Evolutionary conservation across 495 filamentous ascomycete genomes (phyloP).

Genomic region (Aspergillus campestris): DNA sequence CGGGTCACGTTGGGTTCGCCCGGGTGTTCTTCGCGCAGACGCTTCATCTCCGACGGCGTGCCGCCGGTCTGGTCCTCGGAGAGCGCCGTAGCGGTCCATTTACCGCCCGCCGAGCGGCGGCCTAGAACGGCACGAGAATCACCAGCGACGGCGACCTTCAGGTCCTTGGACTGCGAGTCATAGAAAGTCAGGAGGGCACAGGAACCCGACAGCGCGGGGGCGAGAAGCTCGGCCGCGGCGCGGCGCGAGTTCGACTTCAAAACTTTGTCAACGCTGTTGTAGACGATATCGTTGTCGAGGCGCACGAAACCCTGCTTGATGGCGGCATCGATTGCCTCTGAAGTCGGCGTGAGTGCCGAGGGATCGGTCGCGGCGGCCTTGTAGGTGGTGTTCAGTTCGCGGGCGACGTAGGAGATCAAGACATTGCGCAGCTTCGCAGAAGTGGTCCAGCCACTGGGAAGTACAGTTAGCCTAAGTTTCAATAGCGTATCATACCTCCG

Average conservation of each 20-base stretch:
- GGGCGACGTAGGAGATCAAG: conserved; percentile 82
- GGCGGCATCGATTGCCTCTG: conserved; percentile 74
- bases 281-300: conserved; percentile 86
- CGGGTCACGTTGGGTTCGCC: conserved; percentile 75
- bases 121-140: conserved; percentile 92
- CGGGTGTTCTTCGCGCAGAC: conserved; percentile 78
- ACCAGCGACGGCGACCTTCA: conserved; percentile 88
- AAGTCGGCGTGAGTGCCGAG: conserved; percentile 49
- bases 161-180: conserved; percentile 69
- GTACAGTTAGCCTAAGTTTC: conserved; percentile 8
- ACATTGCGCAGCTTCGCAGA: conserved; percentile 91
- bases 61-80: conserved; percentile 89
- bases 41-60: conserved; percentile 71
- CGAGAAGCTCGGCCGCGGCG: conserved; percentile 81
- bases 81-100: conserved; percentile 86
- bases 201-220: conserved; percentile 88
- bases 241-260: conserved; percentile 77
- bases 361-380: conserved; percentile 63
- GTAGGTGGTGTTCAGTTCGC: conserved; percentile 91
- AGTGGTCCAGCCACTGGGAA: conserved; percentile 85
- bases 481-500: not conserved
- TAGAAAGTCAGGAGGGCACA: conserved; percentile 97
- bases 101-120: conserved; percentile 64
- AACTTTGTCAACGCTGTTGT: conserved; percentile 82
- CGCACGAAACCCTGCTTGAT: conserved; percentile 88